Evolutionary conservation across 1,284 basidiomycete species (phyloP), one percentile per base, ranked within the genome.

Genomic region (Jaminaea rosea): DNA sequence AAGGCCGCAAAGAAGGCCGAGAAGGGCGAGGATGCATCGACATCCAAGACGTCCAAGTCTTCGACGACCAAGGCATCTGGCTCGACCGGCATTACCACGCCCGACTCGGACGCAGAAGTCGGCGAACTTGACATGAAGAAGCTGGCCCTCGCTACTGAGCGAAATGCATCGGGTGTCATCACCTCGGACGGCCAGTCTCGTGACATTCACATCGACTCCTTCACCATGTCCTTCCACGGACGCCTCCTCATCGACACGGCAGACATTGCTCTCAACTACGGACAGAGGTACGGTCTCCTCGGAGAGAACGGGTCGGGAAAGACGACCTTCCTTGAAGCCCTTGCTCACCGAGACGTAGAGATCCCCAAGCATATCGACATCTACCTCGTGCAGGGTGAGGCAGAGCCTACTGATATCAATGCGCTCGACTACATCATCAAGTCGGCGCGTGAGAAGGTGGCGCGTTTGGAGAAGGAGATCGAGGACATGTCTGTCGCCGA

Each of bases 281-380:
- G 92, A 6, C 88, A 97, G 75, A 79, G 90, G 69, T 83, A 98
- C 74, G 93, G 93, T 77, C 80, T 97, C 26, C 80, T 97, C 52
- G 93, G 93, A 52, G 91, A 96, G 76, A 97, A 98, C 75, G 93
- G 93, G 41, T 93, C 88, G 15, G 93, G 93, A 76, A 98, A 98
- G 83, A 89, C 90, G 59, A 71, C 81, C 68, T 71, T 75, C 58
- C 61, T 75, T 24, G 67, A 69, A 36, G 69, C 71, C 13, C 62
- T 73, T 26, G 67, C 64, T 17, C 59, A 61, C 52, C 67, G 71
- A 31, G 93, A 98, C 73, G 88, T 98, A 57, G 84, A 87, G 50
- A 94, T 98, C 60, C 93, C 93, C 26, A 79, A 83, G 10, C 91
- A 98, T 77, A 88, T 98, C 72, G 93, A 98, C 76, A 94, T 97